Percentiles rank a stretch among this genome's conserved stretches.
These are phyloP conservation scores for Paraurostyla sp. DNA, from an alignment of 73 alveolate genomes.

Conservation along the genomic window DNA sequence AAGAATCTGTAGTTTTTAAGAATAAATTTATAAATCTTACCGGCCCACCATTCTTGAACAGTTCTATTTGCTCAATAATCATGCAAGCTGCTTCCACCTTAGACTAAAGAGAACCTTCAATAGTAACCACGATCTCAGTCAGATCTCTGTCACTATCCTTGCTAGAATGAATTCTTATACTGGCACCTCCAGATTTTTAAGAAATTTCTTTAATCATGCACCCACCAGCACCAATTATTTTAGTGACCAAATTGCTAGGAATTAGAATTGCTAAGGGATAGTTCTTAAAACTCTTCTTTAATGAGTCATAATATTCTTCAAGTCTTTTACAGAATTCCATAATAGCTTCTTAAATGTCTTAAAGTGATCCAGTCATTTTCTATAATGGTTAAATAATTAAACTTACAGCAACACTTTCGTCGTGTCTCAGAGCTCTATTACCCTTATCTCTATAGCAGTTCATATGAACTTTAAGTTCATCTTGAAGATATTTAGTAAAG, in stretches of 20 bases:
- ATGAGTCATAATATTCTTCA: constrained; percentile 70
- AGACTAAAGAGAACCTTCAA: constrained; percentile 65
- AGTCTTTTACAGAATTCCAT: constrained; percentile 52
- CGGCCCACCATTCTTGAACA: constrained; percentile 81
- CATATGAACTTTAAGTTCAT: constrained; percentile 55
- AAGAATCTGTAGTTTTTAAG: constrained; percentile 30
- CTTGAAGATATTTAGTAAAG: constrained; percentile 60
- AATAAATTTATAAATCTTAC: constrained; percentile 23
- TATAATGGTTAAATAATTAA: background rate
- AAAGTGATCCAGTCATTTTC: constrained; percentile 65
- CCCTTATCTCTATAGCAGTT: constrained; percentile 62
- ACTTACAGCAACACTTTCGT: constrained; percentile 65
- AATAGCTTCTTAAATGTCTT: constrained; percentile 60
- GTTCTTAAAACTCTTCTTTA: constrained; percentile 34
- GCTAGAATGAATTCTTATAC: constrained; percentile 66
- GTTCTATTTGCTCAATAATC: constrained; percentile 61
- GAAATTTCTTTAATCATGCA: constrained; percentile 81
- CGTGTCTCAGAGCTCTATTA: constrained; percentile 50
- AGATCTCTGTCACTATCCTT: constrained; percentile 73
- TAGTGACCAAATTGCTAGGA: constrained; percentile 74
- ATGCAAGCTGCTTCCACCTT: constrained; percentile 73
- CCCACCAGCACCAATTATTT: constrained; percentile 80
- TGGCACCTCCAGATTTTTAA: constrained; percentile 74
- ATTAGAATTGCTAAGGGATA: constrained; percentile 59
- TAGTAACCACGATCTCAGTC: constrained; percentile 71